Conservation (phyloP, 2,329 filamentous ascomycete species). For the Truncatella angustata region DNA sequence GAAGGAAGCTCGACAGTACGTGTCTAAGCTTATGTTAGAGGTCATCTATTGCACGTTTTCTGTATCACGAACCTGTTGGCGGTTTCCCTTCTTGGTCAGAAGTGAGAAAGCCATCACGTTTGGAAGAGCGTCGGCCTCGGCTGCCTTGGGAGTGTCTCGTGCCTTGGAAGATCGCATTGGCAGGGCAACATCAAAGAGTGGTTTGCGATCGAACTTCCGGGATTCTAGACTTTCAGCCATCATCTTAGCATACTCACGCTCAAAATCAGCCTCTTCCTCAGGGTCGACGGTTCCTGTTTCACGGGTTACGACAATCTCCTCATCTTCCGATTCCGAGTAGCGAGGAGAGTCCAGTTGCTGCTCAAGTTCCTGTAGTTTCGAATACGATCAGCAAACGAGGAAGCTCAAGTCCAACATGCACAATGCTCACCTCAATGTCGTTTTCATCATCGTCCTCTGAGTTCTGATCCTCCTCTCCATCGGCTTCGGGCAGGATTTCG, state of each 20-base stretch:
- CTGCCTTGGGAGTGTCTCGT: slow-evolving; percentile 51
- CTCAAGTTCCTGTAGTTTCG: slow-evolving; percentile 47
- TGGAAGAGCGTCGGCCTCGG: slow-evolving; percentile 29
- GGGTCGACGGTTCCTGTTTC: slow-evolving; percentile 89
- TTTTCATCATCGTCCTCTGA: slow-evolving; percentile 54
- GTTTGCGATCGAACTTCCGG: slow-evolving; percentile 92
- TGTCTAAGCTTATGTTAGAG: slow-evolving; percentile 54
- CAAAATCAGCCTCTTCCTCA: slow-evolving; percentile 94
- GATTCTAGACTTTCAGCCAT: slow-evolving; percentile 97
- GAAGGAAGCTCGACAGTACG: slow-evolving; percentile 86
- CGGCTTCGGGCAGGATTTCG: slow-evolving; percentile 58
- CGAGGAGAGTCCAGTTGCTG: slow-evolving; percentile 45
- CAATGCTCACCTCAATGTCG: slow-evolving; percentile 50
- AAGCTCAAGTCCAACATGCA: too few relatives aligned
- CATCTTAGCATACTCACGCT: slow-evolving; percentile 96
- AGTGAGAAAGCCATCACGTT: slow-evolving; percentile 95
- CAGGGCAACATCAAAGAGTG: slow-evolving; percentile 94
- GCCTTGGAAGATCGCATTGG: slow-evolving; percentile 70
- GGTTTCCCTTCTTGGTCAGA: slow-evolving; percentile 92
- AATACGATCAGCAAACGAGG: too few relatives aligned
- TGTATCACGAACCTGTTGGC: slow-evolving; percentile 68
- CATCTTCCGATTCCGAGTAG: slow-evolving; percentile 70
- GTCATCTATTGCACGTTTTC: not conserved
- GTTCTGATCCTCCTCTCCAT: slow-evolving; percentile 56
- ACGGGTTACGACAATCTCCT: slow-evolving; percentile 87